Base-by-base conservation (phyloP, 352 stramenopile genomes). In the Pythium sukuiense region DNA sequence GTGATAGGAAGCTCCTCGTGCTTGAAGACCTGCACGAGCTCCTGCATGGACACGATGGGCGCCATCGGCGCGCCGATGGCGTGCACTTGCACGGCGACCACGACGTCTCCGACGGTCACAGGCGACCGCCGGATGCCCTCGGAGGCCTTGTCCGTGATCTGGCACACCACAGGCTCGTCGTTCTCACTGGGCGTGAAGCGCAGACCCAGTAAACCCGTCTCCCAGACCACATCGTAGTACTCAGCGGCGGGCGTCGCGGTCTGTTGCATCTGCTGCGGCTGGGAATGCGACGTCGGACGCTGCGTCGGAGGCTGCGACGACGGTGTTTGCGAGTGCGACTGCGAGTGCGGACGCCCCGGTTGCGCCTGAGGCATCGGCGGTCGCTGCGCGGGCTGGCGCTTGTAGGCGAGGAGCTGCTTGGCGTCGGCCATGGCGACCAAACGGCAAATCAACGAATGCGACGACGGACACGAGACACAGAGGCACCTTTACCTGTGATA, bases 151-250 rank as follows among this genome's bases (percentile, higher is more conserved):
- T 63, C 57, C 9, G 80, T 81, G 59, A 91, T 72, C 74, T 90
- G 78, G 56, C 82, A 91, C n/a, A 93, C 72, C n/a, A 93, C 81
- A 2, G 84, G 77, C 35, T 77, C 59, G 62, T 88, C 80, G 46
- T 71, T 75, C 45, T 87, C 79, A 55, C 88, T 87, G 55, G 82
- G 84, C 59, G 84, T 93, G 75, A 93, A 93, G 71, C 80, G 79
- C 67, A 93, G 57, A 20, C 80, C 79, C 20, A 93, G 70, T 37
- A 73, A 65, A 53, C 79, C 76, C 14, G 79, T 69, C 39, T 73
- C 64, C 84, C 84, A 93, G 16, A 79, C 72, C 18, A 93, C 70
- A 60, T 93, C 84, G 71, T 86, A 90, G 7, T 62, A 55, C 35
- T 52, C 66, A 55, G 58, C 7, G 2, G 58, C 37, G 11, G n/a